Evolutionary conservation across 2,329 filamentous ascomycete species (phyloP).

Genomic region (Penicillium sp.): DNA sequence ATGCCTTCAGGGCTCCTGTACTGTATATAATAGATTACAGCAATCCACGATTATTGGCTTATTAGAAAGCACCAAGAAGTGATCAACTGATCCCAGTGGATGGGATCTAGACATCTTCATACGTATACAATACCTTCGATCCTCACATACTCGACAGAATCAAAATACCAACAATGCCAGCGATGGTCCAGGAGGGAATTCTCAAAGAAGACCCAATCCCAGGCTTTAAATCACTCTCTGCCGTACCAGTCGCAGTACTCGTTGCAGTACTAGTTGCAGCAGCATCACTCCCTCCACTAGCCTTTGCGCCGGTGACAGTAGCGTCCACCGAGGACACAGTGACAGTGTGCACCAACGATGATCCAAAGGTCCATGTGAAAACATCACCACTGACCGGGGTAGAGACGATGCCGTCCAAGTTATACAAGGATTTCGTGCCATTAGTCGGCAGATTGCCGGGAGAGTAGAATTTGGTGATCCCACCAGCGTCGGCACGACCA

Average conservation of each 20-base stretch:
- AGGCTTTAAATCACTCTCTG: conserved; percentile 1
- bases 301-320: background rate
- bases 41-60: background rate
- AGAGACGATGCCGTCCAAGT: conserved; percentile 8
- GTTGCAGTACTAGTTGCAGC: background rate
- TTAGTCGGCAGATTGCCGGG: conserved; percentile 8
- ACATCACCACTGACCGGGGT: conserved; percentile 12
- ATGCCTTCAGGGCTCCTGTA: background rate
- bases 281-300: too few relatives aligned
- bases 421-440: conserved; percentile 12
- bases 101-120: background rate
- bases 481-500: conserved; percentile 6
- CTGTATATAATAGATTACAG: background rate
- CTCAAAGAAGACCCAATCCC: background rate
- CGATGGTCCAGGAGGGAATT: background rate
- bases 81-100: background rate
- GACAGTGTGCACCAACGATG: background rate
- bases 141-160: background rate
- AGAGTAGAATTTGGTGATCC: conserved; percentile 8
- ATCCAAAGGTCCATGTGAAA: conserved; percentile 12
- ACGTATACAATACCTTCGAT: too few relatives aligned
- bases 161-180: background rate
- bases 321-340: conserved; percentile 7
- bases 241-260: background rate
- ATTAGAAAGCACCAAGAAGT: background rate